Percentiles rank a stretch among this genome's conserved stretches.
phyloP scores from a whole-genome alignment of 305 asterid genomes.

The Nicotiana rustica region DNA sequence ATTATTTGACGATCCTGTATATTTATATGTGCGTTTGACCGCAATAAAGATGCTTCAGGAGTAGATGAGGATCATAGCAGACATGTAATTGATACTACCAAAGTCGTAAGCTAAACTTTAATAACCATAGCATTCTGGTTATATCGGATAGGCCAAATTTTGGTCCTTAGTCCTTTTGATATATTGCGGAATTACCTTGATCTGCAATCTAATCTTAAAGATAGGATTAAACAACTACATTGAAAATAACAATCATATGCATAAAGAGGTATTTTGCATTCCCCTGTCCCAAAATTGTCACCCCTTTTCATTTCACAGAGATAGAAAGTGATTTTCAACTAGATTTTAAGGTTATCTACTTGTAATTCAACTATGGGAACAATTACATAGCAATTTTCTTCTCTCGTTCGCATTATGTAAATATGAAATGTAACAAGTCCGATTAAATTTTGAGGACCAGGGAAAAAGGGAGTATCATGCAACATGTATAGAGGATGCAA shows the following conservation, averaged over 20 bases:
- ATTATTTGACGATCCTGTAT: too few species aligned
- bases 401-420: neutral
- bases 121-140: slow-evolving; percentile 5
- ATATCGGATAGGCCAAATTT: neutral
- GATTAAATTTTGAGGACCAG: neutral
- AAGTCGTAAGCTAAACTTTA: slow-evolving; percentile 25
- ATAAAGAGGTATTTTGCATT: slow-evolving; percentile 37
- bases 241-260: slow-evolving; percentile 38
- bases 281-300: slow-evolving; percentile 29
- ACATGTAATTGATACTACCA: neutral
- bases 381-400: neutral
- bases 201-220: slow-evolving; percentile 39
- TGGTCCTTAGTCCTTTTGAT: slow-evolving; percentile 11
- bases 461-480: neutral
- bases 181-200: slow-evolving; percentile 22
- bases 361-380: slow-evolving; percentile 8
- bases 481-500: neutral
- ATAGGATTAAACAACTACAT: slow-evolving; percentile 42
- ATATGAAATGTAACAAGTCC: neutral
- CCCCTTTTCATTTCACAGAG: neutral
- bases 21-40: too few species aligned
- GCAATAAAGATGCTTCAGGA: slow-evolving; percentile 6
- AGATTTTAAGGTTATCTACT: neutral
- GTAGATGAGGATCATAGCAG: slow-evolving; percentile 42
- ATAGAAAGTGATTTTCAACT: neutral